These are phyloP conservation scores for Pyrenochaeta sp. DNA, from an alignment of 2,329 filamentous ascomycete genomes.

Conservation along the genomic window DNA sequence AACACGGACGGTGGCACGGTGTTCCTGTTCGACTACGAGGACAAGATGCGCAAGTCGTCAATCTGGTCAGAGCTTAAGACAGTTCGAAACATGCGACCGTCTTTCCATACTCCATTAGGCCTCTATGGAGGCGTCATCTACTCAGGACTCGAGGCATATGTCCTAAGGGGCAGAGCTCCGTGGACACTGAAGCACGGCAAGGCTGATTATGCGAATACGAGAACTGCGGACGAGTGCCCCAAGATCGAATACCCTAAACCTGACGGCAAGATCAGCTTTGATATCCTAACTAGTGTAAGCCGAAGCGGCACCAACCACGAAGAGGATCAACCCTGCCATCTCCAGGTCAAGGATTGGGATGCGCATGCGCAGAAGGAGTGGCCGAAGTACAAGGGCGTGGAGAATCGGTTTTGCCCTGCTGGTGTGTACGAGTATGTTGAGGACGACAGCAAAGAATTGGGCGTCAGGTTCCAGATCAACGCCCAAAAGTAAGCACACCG, in stretches of 20 bases:
- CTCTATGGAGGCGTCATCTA: slow-evolving; percentile 91
- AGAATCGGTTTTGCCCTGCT: slow-evolving; percentile 96
- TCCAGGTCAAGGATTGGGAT: slow-evolving; percentile 96
- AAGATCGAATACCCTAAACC: slow-evolving; percentile 98
- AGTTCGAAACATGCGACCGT: slow-evolving; percentile 96
- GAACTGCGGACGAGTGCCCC: slow-evolving; percentile 76
- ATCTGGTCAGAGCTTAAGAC: slow-evolving; percentile 96
- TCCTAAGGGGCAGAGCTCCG: slow-evolving; percentile 84
- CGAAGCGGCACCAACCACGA: slow-evolving; percentile 98
- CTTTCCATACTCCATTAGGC: slow-evolving; percentile 87
- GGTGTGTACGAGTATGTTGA: slow-evolving; percentile 99
- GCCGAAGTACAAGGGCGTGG: slow-evolving; percentile 88
- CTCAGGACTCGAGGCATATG: slow-evolving; percentile 88
- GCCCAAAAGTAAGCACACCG: slow-evolving; percentile 82
- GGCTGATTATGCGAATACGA: slow-evolving; percentile 80
- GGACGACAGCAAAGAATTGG: slow-evolving; percentile 83
- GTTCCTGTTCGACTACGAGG: slow-evolving; percentile 95
- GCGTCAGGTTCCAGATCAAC: slow-evolving; percentile 97
- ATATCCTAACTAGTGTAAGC: slow-evolving; percentile 94
- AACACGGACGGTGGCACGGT: slow-evolving; percentile 71
- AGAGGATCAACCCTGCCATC: slow-evolving; percentile 95
- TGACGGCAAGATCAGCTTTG: slow-evolving; percentile 92
- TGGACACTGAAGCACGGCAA: slow-evolving; percentile 92
- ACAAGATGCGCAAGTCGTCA: slow-evolving; percentile 80
- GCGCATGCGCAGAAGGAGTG: slow-evolving; percentile 83